Conservation (phyloP, 1,284 basidiomycete genomes). For the Ustilago nuda region DNA sequence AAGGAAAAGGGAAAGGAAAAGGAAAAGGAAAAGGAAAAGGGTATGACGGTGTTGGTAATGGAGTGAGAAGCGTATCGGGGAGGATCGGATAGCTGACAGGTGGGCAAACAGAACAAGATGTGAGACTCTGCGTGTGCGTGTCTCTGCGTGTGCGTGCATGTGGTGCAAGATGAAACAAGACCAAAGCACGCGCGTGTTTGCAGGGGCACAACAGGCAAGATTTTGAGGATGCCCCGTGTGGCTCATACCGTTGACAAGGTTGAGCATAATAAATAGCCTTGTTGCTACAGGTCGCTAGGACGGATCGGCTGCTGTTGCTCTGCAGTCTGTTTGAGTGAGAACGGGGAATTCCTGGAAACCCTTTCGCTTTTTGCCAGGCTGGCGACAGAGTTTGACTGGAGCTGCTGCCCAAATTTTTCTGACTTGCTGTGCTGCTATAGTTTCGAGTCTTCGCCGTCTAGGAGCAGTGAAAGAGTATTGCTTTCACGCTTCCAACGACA, state of each 20-base stretch:
- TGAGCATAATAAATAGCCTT: slow-evolving; percentile 1
- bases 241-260: slow-evolving; percentile 2
- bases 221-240: slow-evolving; percentile 1
- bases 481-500: not conserved
- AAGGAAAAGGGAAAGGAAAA: not conserved
- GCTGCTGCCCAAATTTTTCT: not conserved
- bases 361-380: not conserved
- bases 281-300: not conserved
- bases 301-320: not conserved
- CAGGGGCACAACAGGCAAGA: not conserved
- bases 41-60: not conserved
- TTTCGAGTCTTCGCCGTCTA: not conserved
- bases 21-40: not conserved
- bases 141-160: too few species aligned
- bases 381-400: not conserved
- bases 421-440: not conserved
- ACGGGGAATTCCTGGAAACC: slow-evolving; percentile 1
- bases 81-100: not conserved
- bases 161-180: not conserved
- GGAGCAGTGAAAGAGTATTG: not conserved
- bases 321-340: not conserved
- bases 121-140: not conserved
- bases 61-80: not conserved
- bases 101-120: not conserved
- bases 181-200: not conserved